phyloP scores from a whole-genome alignment of 805 yeast species.

The Saturnispora mendoncae region DNA sequence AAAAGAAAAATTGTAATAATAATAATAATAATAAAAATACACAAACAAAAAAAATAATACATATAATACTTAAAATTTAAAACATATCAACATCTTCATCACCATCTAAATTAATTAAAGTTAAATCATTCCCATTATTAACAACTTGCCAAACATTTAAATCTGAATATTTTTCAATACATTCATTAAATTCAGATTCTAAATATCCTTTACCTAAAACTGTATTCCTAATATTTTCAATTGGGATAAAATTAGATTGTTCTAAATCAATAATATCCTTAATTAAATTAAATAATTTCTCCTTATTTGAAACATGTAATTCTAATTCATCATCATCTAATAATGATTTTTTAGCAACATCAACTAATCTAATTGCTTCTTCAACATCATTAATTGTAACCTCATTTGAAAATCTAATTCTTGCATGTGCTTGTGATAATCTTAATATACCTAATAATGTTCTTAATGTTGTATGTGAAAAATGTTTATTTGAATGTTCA shows the following conservation, averaged over 20 bases:
- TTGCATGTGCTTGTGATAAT: conserved; percentile 89
- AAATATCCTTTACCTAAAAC: conserved; percentile 79
- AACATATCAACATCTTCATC: conserved; percentile 24
- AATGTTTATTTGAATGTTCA: conserved; percentile 66
- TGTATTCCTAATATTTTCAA: conserved; percentile 49
- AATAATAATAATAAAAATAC: neutral
- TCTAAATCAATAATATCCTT: conserved; percentile 32
- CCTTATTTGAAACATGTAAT: conserved; percentile 56
- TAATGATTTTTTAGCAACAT: conserved; percentile 81
- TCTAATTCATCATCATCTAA: conserved; percentile 42
- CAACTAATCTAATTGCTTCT: conserved; percentile 82
- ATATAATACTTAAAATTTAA: neutral
- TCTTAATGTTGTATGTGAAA: conserved; percentile 92
- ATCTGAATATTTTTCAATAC: conserved; percentile 64
- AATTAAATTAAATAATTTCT: conserved; percentile 66
- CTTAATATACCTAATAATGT: conserved; percentile 85
- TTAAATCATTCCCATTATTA: conserved; percentile 59
- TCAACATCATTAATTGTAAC: conserved; percentile 82
- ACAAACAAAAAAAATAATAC: neutral
- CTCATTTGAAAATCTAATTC: conserved; percentile 67
- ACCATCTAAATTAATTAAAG: conserved; percentile 37
- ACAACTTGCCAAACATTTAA: conserved; percentile 69
- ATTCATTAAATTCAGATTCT: conserved; percentile 62
- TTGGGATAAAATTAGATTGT: conserved; percentile 27
- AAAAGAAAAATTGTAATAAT: neutral